Evolutionary conservation across 495 filamentous ascomycete genomes (phyloP).

Genomic region (Articulospora tetracladia): DNA sequence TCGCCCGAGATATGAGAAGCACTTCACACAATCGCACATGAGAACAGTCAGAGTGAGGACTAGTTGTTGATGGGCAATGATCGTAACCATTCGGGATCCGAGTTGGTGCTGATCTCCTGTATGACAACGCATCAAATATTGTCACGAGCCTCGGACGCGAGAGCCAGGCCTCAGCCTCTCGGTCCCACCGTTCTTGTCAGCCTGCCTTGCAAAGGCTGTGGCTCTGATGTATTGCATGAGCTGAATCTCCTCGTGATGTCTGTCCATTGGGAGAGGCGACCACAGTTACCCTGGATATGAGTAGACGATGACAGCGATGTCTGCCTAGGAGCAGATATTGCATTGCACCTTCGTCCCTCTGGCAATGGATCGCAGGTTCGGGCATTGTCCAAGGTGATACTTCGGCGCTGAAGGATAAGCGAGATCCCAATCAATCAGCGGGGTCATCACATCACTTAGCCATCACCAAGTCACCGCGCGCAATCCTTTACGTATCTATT

Average conservation of each 20-base stretch:
- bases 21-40: background rate
- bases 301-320: background rate
- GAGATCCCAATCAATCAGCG: background rate
- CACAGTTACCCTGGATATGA: background rate
- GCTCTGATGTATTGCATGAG: conserved; percentile 8
- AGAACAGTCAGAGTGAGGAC: background rate
- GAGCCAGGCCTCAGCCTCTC: background rate
- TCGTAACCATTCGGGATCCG: background rate
- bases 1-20: conserved; percentile 7
- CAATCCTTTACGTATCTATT: background rate
- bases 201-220: conserved; percentile 8
- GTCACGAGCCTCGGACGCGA: background rate
- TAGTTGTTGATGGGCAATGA: background rate
- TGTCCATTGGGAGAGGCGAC: background rate
- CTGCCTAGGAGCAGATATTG: background rate
- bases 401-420: background rate
- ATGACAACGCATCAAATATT: conserved; percentile 15
- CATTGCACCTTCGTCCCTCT: background rate
- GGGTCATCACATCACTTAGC: background rate
- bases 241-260: conserved; percentile 11
- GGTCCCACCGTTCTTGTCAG: conserved; percentile 5
- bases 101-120: conserved; percentile 8
- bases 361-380: background rate
- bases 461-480: background rate
- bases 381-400: background rate